These are phyloP conservation scores for Phoma sp. DNA, from an alignment of 2,329 filamentous ascomycete species.

Conservation along the genomic window DNA sequence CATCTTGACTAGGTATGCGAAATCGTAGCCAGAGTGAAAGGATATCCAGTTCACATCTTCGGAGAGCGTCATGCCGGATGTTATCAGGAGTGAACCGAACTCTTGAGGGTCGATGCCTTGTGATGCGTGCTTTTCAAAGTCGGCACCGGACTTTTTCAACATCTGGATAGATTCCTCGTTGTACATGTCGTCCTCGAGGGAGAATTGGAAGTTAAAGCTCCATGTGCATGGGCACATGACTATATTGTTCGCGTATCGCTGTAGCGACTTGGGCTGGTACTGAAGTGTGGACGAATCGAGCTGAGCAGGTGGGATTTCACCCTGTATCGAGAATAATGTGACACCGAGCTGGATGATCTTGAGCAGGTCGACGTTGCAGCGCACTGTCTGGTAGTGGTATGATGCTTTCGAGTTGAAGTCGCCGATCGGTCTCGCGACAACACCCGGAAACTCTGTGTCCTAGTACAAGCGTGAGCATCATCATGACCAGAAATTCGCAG, in stretches of 20 bases:
- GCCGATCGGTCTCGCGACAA: constrained; percentile 94
- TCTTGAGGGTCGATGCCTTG: constrained; percentile 90
- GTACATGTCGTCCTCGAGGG: constrained; percentile 95
- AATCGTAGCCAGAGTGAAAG: constrained; percentile 98
- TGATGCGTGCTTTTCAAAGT: constrained; percentile 82
- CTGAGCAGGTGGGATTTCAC: constrained; percentile 80
- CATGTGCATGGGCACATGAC: constrained; percentile 85
- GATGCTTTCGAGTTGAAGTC: constrained; percentile 94
- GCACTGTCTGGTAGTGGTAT: constrained; percentile 97
- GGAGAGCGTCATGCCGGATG: constrained; percentile 87
- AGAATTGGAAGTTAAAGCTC: constrained; percentile 99
- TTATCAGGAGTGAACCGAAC: constrained; percentile 89
- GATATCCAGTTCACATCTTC: constrained; percentile 95
- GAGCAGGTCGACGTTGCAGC: constrained; percentile 95
- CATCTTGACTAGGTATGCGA: constrained; percentile 95
- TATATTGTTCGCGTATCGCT: constrained; percentile 60
- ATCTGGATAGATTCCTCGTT: constrained; percentile 94
- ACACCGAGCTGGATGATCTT: constrained; percentile 98
- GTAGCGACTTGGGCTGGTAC: constrained; percentile 53
- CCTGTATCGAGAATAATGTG: constrained; percentile 89
- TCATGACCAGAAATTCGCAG: neutral
- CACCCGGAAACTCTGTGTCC: constrained; percentile 99
- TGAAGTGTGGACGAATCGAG: constrained; percentile 58
- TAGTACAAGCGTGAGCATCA: constrained; percentile 49
- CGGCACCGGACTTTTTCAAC: constrained; percentile 88